These are phyloP conservation scores for Monosporascus sp. DNA, from an alignment of 2,329 filamentous ascomycete genomes.

Conservation along the genomic window DNA sequence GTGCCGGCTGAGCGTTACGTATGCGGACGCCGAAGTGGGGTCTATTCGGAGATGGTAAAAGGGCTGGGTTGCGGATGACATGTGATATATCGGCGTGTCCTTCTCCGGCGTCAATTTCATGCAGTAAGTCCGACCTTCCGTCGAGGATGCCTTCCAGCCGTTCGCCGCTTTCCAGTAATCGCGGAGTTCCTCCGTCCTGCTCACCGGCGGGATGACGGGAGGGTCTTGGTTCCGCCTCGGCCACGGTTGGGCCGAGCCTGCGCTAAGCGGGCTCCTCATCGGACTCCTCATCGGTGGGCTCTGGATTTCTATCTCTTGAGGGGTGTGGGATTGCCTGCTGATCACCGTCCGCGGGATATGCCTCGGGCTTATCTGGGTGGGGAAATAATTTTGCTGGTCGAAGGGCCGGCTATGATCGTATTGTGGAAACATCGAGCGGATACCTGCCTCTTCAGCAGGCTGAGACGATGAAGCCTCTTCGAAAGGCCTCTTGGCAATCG, in stretches of 20 bases:
- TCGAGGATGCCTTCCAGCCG: conserved; percentile 59
- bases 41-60: conserved; percentile 63
- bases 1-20: conserved; percentile 53
- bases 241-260: conserved; percentile 24
- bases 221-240: conserved; percentile 35
- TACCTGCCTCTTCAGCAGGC: conserved; percentile 29
- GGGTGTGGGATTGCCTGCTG: conserved; percentile 58
- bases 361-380: conserved; percentile 58
- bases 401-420: conserved; percentile 66
- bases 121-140: conserved; percentile 55
- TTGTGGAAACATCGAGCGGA: conserved; percentile 70
- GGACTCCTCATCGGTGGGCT: conserved; percentile 25
- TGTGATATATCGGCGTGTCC: conserved; percentile 61
- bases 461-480: conserved; percentile 25
- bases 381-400: conserved; percentile 64
- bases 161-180: conserved; percentile 65
- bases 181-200: conserved; percentile 56
- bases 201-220: conserved; percentile 43
- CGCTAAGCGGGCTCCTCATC: conserved; percentile 27
- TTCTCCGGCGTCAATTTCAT: conserved; percentile 50
- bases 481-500: conserved; percentile 51
- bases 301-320: conserved; percentile 24
- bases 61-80: conserved; percentile 56
- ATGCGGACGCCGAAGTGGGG: conserved; percentile 58
- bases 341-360: conserved; percentile 60